Evolutionary conservation across 805 yeast genomes (phyloP).

Genomic region (Helenozyma baotianmanensis): DNA sequence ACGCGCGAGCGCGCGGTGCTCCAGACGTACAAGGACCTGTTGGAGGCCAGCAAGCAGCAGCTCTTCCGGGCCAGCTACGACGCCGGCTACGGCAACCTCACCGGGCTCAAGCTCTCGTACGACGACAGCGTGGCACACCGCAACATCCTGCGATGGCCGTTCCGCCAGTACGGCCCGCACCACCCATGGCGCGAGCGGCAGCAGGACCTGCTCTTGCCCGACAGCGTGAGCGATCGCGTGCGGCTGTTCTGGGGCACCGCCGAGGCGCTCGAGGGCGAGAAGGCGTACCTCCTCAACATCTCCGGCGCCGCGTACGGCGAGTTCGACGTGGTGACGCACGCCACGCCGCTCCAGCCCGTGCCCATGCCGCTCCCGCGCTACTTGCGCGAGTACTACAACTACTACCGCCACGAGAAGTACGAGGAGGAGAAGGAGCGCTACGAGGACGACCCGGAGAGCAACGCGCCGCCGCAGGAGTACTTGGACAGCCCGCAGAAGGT

Average conservation of each 20-base stretch:
- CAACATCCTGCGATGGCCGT: constrained; percentile 53
- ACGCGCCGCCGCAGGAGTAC: constrained; percentile 15
- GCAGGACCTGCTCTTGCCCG: constrained; percentile 55
- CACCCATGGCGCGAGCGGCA: constrained; percentile 44
- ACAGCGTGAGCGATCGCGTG: constrained; percentile 46
- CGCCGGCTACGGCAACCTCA: constrained; percentile 62
- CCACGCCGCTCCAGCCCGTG: constrained; percentile 12
- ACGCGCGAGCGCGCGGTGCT: constrained; percentile 23
- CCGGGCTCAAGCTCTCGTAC: constrained; percentile 69
- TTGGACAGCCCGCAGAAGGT: constrained; percentile 9
- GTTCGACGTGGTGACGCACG: constrained; percentile 21
- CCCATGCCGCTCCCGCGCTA: constrained; percentile 25
- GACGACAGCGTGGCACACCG: constrained; percentile 47
- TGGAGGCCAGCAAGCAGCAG: constrained; percentile 14
- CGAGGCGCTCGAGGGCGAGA: constrained; percentile 7
- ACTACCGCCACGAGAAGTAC: constrained; percentile 19
- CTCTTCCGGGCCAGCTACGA: constrained; percentile 41
- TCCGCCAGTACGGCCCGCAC: constrained; percentile 43
- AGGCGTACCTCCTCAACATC: constrained; percentile 40
- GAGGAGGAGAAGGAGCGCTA: constrained; percentile 24
- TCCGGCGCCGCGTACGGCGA: constrained; percentile 46
- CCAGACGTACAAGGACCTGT: constrained; percentile 19
- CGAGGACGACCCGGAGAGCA: constrained; percentile 23
- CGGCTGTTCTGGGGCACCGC: constrained; percentile 47
- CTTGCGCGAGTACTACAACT: constrained; percentile 26